Evolutionary conservation across 2,329 filamentous ascomycete species (phyloP).

Genomic region (Seiridium unicorne): DNA sequence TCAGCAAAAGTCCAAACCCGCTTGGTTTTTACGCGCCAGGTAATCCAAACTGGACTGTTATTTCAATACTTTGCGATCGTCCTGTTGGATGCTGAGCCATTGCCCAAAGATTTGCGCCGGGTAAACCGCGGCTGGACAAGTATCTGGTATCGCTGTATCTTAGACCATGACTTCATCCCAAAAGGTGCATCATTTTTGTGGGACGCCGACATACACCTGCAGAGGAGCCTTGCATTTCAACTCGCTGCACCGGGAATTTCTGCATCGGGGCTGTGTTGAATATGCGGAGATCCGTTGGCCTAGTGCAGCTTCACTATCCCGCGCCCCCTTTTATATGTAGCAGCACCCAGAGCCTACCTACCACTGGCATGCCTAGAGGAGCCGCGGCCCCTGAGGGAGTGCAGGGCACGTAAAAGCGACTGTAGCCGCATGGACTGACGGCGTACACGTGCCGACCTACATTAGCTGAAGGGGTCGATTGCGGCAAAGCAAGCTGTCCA

Average conservation of each 20-base stretch:
- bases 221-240: background rate
- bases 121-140: slow-evolving; percentile 1
- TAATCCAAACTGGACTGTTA: background rate
- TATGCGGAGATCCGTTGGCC: background rate
- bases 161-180: slow-evolving; percentile 5
- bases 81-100: background rate
- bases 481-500: background rate
- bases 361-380: background rate
- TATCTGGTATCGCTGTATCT: background rate
- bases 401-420: background rate
- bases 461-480: background rate
- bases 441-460: background rate
- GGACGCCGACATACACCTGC: background rate
- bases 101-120: slow-evolving; percentile 1
- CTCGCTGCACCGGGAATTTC: background rate
- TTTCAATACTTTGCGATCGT: background rate
- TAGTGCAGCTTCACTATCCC: too few species aligned
- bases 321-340: too few species aligned
- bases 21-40: background rate
- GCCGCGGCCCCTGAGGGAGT: too few species aligned
- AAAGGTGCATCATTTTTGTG: background rate
- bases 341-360: background rate
- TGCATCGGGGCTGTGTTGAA: background rate
- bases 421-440: background rate
- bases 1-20: background rate